phyloP scores from a whole-genome alignment of 2,329 filamentous ascomycete species.

The Arthrobotrys iridis region DNA sequence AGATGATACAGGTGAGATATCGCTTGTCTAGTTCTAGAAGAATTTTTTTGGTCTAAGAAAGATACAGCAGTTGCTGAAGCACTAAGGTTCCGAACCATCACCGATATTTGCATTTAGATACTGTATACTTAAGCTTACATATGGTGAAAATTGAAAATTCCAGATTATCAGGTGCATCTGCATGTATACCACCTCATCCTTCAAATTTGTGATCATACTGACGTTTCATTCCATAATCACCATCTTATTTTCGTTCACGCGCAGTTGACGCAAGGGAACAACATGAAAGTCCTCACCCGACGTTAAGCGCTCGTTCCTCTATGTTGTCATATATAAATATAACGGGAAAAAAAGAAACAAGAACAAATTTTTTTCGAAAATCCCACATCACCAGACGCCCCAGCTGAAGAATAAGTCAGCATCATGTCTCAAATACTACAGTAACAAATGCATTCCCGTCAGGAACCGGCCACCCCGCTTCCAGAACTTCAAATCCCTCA shows the following conservation, averaged over 20 bases:
- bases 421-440: slow-evolving; percentile 19
- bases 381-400: not conserved
- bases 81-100: not conserved
- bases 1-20: not conserved
- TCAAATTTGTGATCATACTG: not conserved
- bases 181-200: not conserved
- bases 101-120: no score
- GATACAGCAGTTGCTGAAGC: slow-evolving; percentile 6
- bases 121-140: no score
- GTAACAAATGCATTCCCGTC: slow-evolving; percentile 2
- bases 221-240: not conserved
- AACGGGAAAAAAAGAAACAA: not conserved
- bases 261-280: slow-evolving; percentile 19
- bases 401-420: slow-evolving; percentile 9
- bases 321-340: slow-evolving; percentile 18
- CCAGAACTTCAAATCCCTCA: slow-evolving; percentile 41
- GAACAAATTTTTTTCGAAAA: not conserved
- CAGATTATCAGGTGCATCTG: not conserved
- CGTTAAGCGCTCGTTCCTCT: slow-evolving; percentile 31
- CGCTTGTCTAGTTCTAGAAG: not conserved
- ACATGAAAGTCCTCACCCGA: slow-evolving; percentile 21
- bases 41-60: not conserved
- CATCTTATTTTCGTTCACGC: slow-evolving; percentile 9
- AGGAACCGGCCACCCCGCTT: slow-evolving; percentile 21
- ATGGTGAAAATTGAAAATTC: no score